Evolutionary conservation across 1,139 yeast species (phyloP).

Genomic region (Hemisphaericaspora subhashii): DNA sequence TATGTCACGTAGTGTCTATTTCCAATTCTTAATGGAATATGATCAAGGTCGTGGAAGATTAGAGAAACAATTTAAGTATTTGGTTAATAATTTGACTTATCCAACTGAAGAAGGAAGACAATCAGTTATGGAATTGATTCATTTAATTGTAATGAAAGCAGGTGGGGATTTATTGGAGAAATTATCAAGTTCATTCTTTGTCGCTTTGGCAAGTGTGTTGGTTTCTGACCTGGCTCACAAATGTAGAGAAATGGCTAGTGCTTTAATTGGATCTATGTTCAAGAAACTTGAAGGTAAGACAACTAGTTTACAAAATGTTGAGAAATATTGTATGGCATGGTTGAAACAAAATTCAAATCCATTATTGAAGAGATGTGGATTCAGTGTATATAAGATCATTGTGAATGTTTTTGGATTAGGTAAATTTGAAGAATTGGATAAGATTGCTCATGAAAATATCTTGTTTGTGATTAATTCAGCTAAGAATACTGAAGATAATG

Average conservation of each 20-base stretch:
- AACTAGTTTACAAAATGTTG: slow-evolving; percentile 44
- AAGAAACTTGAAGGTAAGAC: slow-evolving; percentile 42
- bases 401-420: slow-evolving; percentile 51
- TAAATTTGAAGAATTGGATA: slow-evolving; percentile 36
- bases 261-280: slow-evolving; percentile 59
- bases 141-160: slow-evolving; percentile 66
- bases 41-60: slow-evolving; percentile 90
- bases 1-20: slow-evolving; percentile 80
- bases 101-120: slow-evolving; percentile 87
- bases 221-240: slow-evolving; percentile 77
- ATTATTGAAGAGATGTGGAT: slow-evolving; percentile 70
- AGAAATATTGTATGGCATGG: slow-evolving; percentile 70
- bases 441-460: slow-evolving; percentile 37
- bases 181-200: slow-evolving; percentile 74
- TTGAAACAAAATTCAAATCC: slow-evolving; percentile 53
- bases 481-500: slow-evolving; percentile 25
- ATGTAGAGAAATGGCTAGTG: slow-evolving; percentile 83
- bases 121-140: slow-evolving; percentile 86
- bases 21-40: slow-evolving; percentile 87
- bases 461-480: slow-evolving; percentile 37
- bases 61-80: slow-evolving; percentile 77
- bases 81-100: slow-evolving; percentile 81
- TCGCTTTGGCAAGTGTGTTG: slow-evolving; percentile 74
- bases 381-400: slow-evolving; percentile 69
- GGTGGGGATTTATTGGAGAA: slow-evolving; percentile 61